Evolutionary conservation across 805 yeast genomes (phyloP).

Genomic region (Candida caryicola): DNA sequence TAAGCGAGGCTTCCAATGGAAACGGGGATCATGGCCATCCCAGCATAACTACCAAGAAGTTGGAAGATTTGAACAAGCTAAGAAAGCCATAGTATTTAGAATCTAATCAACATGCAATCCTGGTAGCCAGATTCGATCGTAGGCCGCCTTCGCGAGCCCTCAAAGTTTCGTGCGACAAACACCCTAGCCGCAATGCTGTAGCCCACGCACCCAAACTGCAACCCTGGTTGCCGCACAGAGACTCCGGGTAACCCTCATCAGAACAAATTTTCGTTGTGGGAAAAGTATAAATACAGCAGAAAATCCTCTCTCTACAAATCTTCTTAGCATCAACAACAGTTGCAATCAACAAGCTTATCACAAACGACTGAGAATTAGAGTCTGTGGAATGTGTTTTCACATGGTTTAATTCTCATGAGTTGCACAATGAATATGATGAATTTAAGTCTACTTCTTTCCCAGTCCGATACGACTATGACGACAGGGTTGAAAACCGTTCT

Average conservation of each 20-base stretch:
- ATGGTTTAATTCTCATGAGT: not conserved
- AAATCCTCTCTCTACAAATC: not conserved
- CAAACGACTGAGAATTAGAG: constrained; percentile 1
- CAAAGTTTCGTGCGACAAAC: no score
- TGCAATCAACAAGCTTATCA: not conserved
- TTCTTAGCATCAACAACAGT: not conserved
- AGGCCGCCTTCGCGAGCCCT: no score
- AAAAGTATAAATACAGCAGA: constrained; percentile 2
- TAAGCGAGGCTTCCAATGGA: not conserved
- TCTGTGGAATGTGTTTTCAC: constrained; percentile 1
- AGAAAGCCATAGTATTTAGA: constrained; percentile 20
- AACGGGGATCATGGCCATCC: not conserved
- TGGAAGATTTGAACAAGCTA: constrained; percentile 28
- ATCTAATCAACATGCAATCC: no score
- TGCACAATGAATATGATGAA: constrained; percentile 38
- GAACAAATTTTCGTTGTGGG: constrained; percentile 2
- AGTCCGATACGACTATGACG: constrained; percentile 93
- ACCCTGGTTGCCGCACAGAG: not conserved
- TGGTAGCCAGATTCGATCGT: no score
- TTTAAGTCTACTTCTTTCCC: constrained; percentile 80
- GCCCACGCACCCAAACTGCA: not conserved
- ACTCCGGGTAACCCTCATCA: constrained; percentile 8
- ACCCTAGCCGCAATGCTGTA: not conserved
- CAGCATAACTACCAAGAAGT: constrained; percentile 21
- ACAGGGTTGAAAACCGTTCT: constrained; percentile 64